A percentile compares a stretch with the other conserved stretches of the same genome.
phyloP scores from a whole-genome alignment of 2,329 filamentous ascomycete genomes.

The Fusarium sp. region DNA sequence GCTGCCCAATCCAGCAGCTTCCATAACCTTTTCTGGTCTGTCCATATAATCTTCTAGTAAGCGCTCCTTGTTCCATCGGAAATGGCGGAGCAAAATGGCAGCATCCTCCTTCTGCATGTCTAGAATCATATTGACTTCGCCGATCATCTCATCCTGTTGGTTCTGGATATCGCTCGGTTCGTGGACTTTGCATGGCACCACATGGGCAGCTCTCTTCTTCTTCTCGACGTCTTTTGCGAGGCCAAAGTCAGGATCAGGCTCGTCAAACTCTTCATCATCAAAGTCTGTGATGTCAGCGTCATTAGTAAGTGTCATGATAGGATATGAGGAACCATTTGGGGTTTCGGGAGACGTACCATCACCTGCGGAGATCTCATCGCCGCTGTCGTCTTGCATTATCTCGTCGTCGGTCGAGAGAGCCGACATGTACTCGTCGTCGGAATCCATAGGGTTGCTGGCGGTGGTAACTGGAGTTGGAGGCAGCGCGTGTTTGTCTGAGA shows the following conservation, averaged over 20 bases:
- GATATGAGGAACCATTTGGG: constrained; percentile 11
- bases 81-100: constrained; percentile 88
- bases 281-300: constrained; percentile 59
- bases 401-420: constrained; percentile 80
- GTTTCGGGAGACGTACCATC: constrained; percentile 57
- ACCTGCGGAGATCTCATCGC: constrained; percentile 71
- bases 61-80: constrained; percentile 96
- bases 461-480: constrained; percentile 70
- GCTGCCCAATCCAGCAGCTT: constrained; percentile 83
- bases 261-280: constrained; percentile 67
- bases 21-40: constrained; percentile 79
- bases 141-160: constrained; percentile 87
- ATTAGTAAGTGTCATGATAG: constrained; percentile 28
- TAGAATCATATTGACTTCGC: constrained; percentile 91
- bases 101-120: constrained; percentile 89
- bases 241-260: constrained; percentile 66
- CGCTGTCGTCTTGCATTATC: constrained; percentile 80
- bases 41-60: constrained; percentile 98
- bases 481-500: constrained; percentile 54
- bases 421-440: constrained; percentile 94
- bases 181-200: constrained; percentile 87
- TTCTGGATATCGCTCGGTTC: constrained; percentile 83
- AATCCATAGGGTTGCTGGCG: constrained; percentile 81
- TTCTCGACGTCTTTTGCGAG: constrained; percentile 73
- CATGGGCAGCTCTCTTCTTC: constrained; percentile 79